A percentile compares a stretch with the other conserved stretches of the same genome.
Conservation (phyloP, 495 filamentous ascomycete species). For the Hypomontagnella monticulosa region DNA sequence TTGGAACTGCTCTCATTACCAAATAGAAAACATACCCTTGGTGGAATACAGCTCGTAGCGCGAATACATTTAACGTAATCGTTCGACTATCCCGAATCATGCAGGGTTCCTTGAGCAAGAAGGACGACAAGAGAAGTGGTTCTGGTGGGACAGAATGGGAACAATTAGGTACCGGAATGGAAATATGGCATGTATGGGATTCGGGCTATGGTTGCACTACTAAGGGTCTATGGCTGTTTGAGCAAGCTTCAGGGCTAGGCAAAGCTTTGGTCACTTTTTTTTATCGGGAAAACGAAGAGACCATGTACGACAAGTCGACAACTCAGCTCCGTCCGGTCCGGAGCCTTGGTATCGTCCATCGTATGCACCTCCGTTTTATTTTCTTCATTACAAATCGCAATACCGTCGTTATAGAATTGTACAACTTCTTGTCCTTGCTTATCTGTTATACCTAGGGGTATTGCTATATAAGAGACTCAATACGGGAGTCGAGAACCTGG, state of each 20-base stretch:
- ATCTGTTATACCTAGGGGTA: too few relatives aligned
- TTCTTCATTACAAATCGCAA: slow-evolving; percentile 25
- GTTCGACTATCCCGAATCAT: slow-evolving; percentile 54
- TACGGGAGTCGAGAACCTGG: too few relatives aligned
- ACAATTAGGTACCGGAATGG: slow-evolving; percentile 17
- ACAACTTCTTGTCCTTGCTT: too few relatives aligned
- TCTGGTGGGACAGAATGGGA: slow-evolving; percentile 10
- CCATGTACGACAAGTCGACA: slow-evolving; percentile 8
- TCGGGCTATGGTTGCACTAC: too few relatives aligned
- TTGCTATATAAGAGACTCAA: too few relatives aligned
- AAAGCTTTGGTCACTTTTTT: too few relatives aligned
- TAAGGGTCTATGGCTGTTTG: too few relatives aligned
- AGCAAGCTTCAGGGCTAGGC: too few relatives aligned
- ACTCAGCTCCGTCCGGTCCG: background rate
- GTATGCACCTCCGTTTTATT: slow-evolving; percentile 1
- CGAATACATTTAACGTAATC: slow-evolving; percentile 65
- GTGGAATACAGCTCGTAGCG: slow-evolving; percentile 47
- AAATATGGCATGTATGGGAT: background rate
- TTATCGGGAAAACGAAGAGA: too few relatives aligned
- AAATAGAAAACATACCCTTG: slow-evolving; percentile 56
- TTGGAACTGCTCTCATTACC: slow-evolving; percentile 51
- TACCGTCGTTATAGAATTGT: background rate
- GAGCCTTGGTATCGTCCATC: slow-evolving; percentile 7
- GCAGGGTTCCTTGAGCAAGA: slow-evolving; percentile 40
- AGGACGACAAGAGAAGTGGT: slow-evolving; percentile 21